Percentiles rank a stretch among this genome's conserved stretches.
Evolutionary conservation across 2,329 filamentous ascomycete species (phyloP).

Genomic region (Byssoonygena ceratinophila): DNA sequence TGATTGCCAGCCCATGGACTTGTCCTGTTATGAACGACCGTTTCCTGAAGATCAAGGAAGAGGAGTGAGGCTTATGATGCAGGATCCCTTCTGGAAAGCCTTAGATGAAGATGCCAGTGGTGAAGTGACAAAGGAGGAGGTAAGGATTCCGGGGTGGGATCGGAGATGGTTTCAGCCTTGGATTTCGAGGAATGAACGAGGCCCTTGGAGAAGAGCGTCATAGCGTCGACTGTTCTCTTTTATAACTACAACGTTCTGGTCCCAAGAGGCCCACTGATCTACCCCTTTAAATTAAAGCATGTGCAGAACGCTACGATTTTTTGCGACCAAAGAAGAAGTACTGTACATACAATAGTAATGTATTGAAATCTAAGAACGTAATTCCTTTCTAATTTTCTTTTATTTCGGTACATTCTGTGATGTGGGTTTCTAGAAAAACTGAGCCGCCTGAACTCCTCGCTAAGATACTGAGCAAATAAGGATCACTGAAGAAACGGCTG

Average conservation of each 20-base stretch:
- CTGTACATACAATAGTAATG: too few species aligned
- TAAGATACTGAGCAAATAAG: not conserved
- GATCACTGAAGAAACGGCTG: not conserved
- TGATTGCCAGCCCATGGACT: constrained; percentile 23
- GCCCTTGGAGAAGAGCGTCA: constrained; percentile 24
- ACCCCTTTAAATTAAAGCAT: too few species aligned
- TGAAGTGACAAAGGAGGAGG: constrained; percentile 15
- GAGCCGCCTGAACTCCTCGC: constrained; percentile 1
- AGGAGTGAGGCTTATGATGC: constrained; percentile 28
- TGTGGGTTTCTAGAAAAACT: not conserved
- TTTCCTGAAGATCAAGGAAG: constrained; percentile 25
- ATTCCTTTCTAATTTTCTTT: too few species aligned
- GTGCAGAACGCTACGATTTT: not conserved
- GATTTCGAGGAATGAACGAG: constrained; percentile 18
- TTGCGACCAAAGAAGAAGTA: not conserved
- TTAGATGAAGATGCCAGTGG: constrained; percentile 17
- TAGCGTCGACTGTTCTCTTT: too few species aligned
- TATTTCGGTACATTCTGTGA: not conserved
- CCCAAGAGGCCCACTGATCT: too few species aligned
- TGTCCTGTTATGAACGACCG: constrained; percentile 39
- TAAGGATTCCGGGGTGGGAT: constrained; percentile 29
- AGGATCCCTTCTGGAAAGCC: constrained; percentile 24
- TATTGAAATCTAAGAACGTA: not conserved
- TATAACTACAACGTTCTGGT: too few species aligned
- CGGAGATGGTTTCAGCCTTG: constrained; percentile 25